phyloP scores from a whole-genome alignment of 495 filamentous ascomycete genomes.

The Cudoniella acicularis region DNA sequence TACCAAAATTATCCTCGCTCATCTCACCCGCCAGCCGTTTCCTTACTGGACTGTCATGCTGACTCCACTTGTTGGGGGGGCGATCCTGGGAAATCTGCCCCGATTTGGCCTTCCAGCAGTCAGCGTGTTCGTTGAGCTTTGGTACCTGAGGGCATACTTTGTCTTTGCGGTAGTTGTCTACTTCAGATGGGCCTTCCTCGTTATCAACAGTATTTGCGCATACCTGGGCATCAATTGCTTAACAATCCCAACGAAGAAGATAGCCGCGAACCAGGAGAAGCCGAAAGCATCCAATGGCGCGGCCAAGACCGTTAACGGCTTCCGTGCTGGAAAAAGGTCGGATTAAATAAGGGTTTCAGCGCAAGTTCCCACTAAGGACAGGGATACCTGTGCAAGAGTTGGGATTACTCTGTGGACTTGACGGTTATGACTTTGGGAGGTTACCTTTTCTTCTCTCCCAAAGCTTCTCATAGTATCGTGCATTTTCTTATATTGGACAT shows the following conservation, averaged over 20 bases:
- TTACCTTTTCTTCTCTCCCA: not conserved
- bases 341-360: constrained; percentile 8
- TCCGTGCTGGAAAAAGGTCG: constrained; percentile 13
- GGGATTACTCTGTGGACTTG: not conserved
- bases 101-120: constrained; percentile 65
- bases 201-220: constrained; percentile 86
- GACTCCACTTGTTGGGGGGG: constrained; percentile 77
- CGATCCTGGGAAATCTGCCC: constrained; percentile 78
- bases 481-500: not conserved
- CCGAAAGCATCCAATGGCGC: constrained; percentile 8
- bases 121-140: constrained; percentile 58
- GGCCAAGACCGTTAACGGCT: constrained; percentile 15
- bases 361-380: not conserved
- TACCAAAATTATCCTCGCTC: constrained; percentile 97
- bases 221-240: constrained; percentile 93
- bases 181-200: constrained; percentile 85
- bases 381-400: not conserved
- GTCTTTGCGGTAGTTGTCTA: constrained; percentile 78
- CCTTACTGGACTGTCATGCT: constrained; percentile 95
- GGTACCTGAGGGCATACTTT: constrained; percentile 81
- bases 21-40: constrained; percentile 89
- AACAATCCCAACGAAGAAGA: constrained; percentile 70
- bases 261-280: constrained; percentile 31
- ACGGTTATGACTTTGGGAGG: not conserved
- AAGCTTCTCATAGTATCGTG: no score